A percentile compares a stretch with the other conserved stretches of the same genome.
Conservation (phyloP, 768 basidiomycete species). For the Amanita subjunquillea region DNA sequence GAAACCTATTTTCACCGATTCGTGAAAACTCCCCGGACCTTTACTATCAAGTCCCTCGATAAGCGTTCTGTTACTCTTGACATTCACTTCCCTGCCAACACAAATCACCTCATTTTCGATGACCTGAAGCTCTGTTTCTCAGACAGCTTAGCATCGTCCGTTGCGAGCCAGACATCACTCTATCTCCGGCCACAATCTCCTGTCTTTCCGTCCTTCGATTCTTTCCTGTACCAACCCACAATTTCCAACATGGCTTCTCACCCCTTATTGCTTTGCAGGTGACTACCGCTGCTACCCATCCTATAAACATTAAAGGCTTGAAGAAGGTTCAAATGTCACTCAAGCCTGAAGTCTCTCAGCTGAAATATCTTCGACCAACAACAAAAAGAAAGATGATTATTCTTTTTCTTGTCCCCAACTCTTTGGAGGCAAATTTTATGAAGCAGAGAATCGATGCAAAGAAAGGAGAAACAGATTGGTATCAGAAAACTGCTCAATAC, state of each 20-base stretch:
- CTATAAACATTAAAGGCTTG: background rate
- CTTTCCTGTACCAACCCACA: background rate
- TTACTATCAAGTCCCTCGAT: background rate
- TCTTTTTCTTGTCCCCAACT: conserved; percentile 34
- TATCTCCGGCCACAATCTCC: background rate
- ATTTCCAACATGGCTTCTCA: background rate
- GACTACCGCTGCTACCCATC: background rate
- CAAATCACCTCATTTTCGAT: background rate
- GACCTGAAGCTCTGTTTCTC: background rate
- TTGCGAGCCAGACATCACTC: background rate
- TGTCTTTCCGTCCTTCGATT: background rate
- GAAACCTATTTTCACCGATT: background rate
- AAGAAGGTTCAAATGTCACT: background rate
- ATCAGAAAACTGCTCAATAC: too few relatives aligned
- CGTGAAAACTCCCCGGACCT: background rate
- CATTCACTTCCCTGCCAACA: background rate
- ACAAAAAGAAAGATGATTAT: conserved; percentile 33
- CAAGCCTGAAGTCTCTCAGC: background rate
- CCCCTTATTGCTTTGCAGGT: background rate
- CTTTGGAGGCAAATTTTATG: conserved; percentile 19
- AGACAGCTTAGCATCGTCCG: background rate
- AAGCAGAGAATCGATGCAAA: conserved; percentile 22
- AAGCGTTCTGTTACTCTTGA: background rate
- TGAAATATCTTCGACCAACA: background rate
- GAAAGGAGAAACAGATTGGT: too few relatives aligned